phyloP scores from a whole-genome alignment of 1,284 basidiomycete species.

The Sanguinoderma infundibulare region DNA sequence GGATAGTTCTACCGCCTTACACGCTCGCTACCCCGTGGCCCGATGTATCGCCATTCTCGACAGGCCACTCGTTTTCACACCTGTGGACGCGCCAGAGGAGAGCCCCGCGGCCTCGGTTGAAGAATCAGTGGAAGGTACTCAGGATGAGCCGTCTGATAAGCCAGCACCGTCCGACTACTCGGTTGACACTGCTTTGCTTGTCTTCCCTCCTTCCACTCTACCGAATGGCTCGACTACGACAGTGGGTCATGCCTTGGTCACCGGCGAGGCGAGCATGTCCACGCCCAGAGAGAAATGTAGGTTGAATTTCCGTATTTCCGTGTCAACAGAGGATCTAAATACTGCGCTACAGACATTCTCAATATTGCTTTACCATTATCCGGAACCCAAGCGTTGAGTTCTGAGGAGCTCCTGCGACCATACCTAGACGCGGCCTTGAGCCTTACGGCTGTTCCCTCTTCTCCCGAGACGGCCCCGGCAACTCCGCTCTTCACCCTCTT shows the following conservation, averaged over 20 bases:
- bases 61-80: constrained; percentile 43
- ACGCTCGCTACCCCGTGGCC: constrained; percentile 43
- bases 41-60: constrained; percentile 76
- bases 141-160: constrained; percentile 26
- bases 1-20: neutral
- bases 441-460: constrained; percentile 33
- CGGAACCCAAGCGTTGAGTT: constrained; percentile 26
- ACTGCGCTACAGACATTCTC: constrained; percentile 40
- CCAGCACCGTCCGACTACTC: constrained; percentile 28
- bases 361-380: constrained; percentile 61
- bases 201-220: constrained; percentile 80
- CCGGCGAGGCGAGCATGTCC: constrained; percentile 86
- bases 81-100: constrained; percentile 31
- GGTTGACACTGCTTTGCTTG: constrained; percentile 74
- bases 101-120: constrained; percentile 8
- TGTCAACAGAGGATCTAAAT: constrained; percentile 42
- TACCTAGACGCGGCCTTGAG: constrained; percentile 60
- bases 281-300: constrained; percentile 85
- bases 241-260: constrained; percentile 74
- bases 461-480: constrained; percentile 22
- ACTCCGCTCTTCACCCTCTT: constrained; percentile 57
- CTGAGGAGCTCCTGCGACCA: constrained; percentile 58
- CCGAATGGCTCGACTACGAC: constrained; percentile 47
- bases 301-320: constrained; percentile 28
- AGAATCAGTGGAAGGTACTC: constrained; percentile 25